phyloP scores from a whole-genome alignment of 129 eudicot genomes.

The Dittrichia graveolens region DNA sequence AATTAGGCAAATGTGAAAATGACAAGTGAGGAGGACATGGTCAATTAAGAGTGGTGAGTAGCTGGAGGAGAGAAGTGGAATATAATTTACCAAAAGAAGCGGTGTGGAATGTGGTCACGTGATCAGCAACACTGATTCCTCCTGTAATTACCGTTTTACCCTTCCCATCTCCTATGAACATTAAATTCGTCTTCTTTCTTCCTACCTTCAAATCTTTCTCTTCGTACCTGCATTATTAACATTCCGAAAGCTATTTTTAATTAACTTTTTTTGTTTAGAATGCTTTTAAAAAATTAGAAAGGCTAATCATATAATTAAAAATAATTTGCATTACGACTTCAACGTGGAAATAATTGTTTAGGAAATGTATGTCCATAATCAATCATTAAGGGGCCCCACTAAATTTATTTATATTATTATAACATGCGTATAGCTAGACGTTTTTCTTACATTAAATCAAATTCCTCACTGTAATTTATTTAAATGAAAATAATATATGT shows the following conservation, averaged over 20 bases:
- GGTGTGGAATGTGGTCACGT: slow-evolving; percentile 84
- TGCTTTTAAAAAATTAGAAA: no score
- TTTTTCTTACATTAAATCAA: slow-evolving; percentile 9
- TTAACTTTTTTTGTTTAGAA: not conserved
- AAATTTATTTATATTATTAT: not conserved
- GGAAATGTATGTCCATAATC: slow-evolving; percentile 3
- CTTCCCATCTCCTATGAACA: slow-evolving; percentile 73
- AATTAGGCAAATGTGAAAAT: slow-evolving; percentile 10
- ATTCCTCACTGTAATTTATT: not conserved
- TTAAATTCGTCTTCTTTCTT: slow-evolving; percentile 65
- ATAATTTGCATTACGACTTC: slow-evolving; percentile 22
- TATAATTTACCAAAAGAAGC: slow-evolving; percentile 77
- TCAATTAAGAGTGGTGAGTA: not conserved
- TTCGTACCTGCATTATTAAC: slow-evolving; percentile 45
- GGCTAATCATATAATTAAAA: not conserved
- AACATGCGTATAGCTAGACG: not conserved
- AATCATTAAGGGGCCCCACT: not conserved
- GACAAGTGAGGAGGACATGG: slow-evolving; percentile 23
- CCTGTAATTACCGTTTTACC: slow-evolving; percentile 70
- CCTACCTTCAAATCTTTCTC: slow-evolving; percentile 64
- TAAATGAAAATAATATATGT: not conserved
- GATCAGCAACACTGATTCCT: slow-evolving; percentile 47
- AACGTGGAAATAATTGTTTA: slow-evolving; percentile 27
- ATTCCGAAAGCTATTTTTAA: not conserved
- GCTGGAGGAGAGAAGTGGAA: slow-evolving; percentile 1